These are phyloP conservation scores for Mycogone perniciosa DNA, from an alignment of 2,329 filamentous ascomycete genomes.

Conservation along the genomic window DNA sequence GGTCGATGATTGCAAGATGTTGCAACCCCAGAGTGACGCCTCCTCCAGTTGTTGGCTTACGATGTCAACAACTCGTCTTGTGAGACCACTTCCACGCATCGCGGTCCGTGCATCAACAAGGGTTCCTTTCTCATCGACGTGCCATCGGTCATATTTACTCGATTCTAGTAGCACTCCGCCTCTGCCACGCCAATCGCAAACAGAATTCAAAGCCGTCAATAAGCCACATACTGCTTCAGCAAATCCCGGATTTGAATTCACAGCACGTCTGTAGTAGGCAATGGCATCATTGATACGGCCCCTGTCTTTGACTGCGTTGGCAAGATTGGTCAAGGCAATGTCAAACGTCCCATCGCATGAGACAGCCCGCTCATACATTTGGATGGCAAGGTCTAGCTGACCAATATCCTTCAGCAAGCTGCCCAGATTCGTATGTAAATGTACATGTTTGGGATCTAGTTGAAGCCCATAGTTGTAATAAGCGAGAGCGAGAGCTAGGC, in stretches of 20 bases:
- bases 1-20: conserved; percentile 53
- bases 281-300: conserved; percentile 91
- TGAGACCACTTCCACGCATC: conserved; percentile 67
- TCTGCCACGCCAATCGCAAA: conserved; percentile 88
- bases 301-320: conserved; percentile 96
- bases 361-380: conserved; percentile 96
- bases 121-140: conserved; percentile 80
- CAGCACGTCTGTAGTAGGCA: conserved; percentile 81
- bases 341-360: conserved; percentile 91
- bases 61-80: conserved; percentile 84
- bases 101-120: conserved; percentile 64
- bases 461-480: conserved; percentile 94
- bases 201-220: conserved; percentile 90
- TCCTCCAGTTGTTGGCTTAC: conserved; percentile 83
- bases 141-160: conserved; percentile 80
- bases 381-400: conserved; percentile 82
- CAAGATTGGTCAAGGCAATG: conserved; percentile 91
- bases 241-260: conserved; percentile 88
- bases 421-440: conserved; percentile 93
- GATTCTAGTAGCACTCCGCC: conserved; percentile 74
- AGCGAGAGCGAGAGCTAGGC: conserved; percentile 76
- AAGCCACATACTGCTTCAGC: conserved; percentile 95
- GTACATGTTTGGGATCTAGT: conserved; percentile 83
- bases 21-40: conserved; percentile 78
- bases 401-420: conserved; percentile 95